Base-by-base conservation (phyloP, 108 stramenopile genomes). In the Seminavis robusta region DNA sequence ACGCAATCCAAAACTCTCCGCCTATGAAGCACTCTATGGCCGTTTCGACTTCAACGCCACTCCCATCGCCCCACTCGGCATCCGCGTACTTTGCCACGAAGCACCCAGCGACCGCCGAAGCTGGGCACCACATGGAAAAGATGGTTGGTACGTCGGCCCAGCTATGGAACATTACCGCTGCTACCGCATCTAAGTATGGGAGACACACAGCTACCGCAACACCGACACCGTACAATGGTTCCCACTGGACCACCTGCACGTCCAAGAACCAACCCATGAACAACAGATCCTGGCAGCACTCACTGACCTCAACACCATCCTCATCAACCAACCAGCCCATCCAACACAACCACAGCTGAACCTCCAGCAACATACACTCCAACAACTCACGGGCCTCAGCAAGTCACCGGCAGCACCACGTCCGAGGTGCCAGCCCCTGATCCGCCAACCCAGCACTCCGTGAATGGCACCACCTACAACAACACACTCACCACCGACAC, bases 41-140 rank as follows among this genome's bases (percentile, higher is more conserved):
- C 41, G 24, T 13, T 59, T 59, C 43, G 63, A 80, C 57, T 80
- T 44, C 63, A 72, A 80, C 33, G 36, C 42, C 5, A 68, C 61
- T 29, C 79, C 79, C 5, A 24, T 80, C 9, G 74, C 67, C 1
- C 75, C 80, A 34, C 45, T 57, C 8, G 80, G 80, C 10, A 71
- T 49, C 26, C 34, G 40, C 20, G 57, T 70, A 11, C 37, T 67
- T 25, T 31, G 66, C 5, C 60, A 55, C 33, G 52, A 66, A 11
- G 40, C 48, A 29, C 60, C 59, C 10, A 13, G 20, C 9, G 15
- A 37, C 17, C 51, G 66, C 29, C 15, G 26, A 36, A 49, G 58
- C 21, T 69, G 50, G 56, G 56, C 61, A 2, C 44, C 67, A 0
- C 56, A 63, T 3, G 67, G 47, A 0, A 20, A 53, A 1, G 63